These are phyloP conservation scores for Cutaneotrichosporon mucoides DNA, from an alignment of 1,284 basidiomycete genomes.

Conservation along the genomic window DNA sequence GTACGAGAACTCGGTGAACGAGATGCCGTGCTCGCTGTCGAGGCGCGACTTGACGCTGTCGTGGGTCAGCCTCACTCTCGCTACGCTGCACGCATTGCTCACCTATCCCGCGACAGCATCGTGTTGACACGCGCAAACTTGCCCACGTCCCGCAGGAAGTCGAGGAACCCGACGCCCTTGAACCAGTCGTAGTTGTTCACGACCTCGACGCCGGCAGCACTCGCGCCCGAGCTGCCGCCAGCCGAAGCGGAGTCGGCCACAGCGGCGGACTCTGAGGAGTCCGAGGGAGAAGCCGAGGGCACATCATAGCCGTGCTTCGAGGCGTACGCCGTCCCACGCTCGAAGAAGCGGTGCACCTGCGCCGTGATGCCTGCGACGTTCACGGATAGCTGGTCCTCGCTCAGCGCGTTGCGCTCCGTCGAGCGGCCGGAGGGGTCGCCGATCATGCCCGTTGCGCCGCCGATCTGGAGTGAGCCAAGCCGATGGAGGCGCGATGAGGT, in stretches of 20 bases:
- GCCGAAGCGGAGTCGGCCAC: too few relatives aligned
- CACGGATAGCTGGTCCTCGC: slow-evolving; percentile 57
- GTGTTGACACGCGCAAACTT: slow-evolving; percentile 75
- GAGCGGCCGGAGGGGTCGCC: slow-evolving; percentile 92
- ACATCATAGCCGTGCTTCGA: slow-evolving; percentile 26
- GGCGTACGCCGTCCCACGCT: slow-evolving; percentile 62
- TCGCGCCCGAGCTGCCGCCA: neutral
- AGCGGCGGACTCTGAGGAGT: too few relatives aligned
- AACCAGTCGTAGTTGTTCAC: slow-evolving; percentile 87
- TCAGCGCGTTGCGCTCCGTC: slow-evolving; percentile 72
- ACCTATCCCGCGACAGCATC: slow-evolving; percentile 92
- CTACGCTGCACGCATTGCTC: slow-evolving; percentile 19
- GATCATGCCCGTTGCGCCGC: slow-evolving; percentile 92
- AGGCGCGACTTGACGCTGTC: slow-evolving; percentile 79
- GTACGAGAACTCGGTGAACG: slow-evolving; percentile 96
- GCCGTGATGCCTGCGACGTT: slow-evolving; percentile 67
- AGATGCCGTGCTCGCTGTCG: slow-evolving; percentile 64
- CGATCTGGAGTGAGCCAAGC: slow-evolving; percentile 60
- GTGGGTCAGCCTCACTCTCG: neutral
- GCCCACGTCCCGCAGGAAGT: slow-evolving; percentile 80
- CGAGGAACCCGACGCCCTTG: slow-evolving; percentile 65
- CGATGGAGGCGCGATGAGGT: neutral
- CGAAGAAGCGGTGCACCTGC: slow-evolving; percentile 70
- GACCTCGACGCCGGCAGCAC: slow-evolving; percentile 49
- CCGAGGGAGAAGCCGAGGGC: neutral